Evolutionary conservation across 2,329 filamentous ascomycete genomes (phyloP), one percentile per base, ranked within the genome.

Genomic region (Penicillium sp.): DNA sequence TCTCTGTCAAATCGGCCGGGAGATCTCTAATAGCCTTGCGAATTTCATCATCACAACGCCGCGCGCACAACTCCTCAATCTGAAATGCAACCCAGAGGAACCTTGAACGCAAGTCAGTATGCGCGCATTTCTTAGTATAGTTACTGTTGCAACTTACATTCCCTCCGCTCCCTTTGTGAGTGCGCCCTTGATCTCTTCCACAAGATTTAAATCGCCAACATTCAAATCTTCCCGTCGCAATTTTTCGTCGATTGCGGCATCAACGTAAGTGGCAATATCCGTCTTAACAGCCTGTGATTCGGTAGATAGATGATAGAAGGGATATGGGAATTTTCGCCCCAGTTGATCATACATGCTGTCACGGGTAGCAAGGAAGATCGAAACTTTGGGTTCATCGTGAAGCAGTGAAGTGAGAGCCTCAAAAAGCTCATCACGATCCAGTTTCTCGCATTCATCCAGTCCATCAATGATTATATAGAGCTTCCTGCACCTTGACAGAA

Each of bases 61-160:
- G 18, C 13, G 48, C 7, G 39, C 48, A 51, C 5, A 51, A 23
- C 14, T 34, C 39, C 19, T 51, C 40, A 19, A 51, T 26, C 13
- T 51, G 48, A 10, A 51, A 51, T 18, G 48, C 26, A 11, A 45
- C 48, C 48, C 48, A 51, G 10, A 51, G 48, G 36, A 51, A 44
- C 48, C 39, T 51, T 18, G 18, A n/a, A 11, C n/a, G n/a, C n/a
- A 21, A 3, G 6, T 33, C n/a, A 49, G 36, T 26, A 11, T 43
- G 6, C n/a, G 18, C 11, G 14, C 5, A n/a, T n/a, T n/a, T n/a
- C n/a, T n/a, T n/a, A n/a, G n/a, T n/a, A n/a, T n/a, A n/a, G n/a
- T n/a, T n/a, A n/a, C 16, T 7, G 4, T n/a, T n/a, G 8, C 3
- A 34, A 34, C 33, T 34, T 16, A 34, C 33, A 34, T 34, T 13